Conservation (phyloP, 31 red algal species). For the Bonnemaisonia californica region DNA sequence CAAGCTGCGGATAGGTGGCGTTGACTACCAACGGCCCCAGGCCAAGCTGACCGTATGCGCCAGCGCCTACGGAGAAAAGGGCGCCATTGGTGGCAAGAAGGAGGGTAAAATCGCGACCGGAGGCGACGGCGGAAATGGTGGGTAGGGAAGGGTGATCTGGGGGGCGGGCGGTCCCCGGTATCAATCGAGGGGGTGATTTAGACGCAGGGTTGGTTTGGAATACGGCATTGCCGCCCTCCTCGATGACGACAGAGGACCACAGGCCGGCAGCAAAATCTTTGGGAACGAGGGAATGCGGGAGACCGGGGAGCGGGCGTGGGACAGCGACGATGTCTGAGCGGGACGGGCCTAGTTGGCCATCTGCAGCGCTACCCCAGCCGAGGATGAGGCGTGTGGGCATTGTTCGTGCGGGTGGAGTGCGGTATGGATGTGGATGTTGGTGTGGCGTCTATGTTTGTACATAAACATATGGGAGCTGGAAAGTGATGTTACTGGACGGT, state of each 20-base stretch:
- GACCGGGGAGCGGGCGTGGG: slow-evolving; percentile 22
- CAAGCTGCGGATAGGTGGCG: slow-evolving; percentile 32
- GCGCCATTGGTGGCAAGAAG: slow-evolving; percentile 47
- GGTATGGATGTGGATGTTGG: background rate
- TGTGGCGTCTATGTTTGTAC: too few relatives aligned
- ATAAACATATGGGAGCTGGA: too few relatives aligned
- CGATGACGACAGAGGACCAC: slow-evolving; percentile 56
- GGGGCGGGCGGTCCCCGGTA: slow-evolving; percentile 22
- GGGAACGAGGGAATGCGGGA: slow-evolving; percentile 15
- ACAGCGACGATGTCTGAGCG: slow-evolving; percentile 26
- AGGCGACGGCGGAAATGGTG: slow-evolving; percentile 34
- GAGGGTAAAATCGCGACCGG: slow-evolving; percentile 76
- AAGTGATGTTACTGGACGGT: too few relatives aligned
- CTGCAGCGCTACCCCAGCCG: slow-evolving; percentile 66
- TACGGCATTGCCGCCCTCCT: slow-evolving; percentile 33
- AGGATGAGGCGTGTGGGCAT: slow-evolving; percentile 46
- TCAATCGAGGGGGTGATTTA: slow-evolving; percentile 7
- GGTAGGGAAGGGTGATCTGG: slow-evolving; percentile 32
- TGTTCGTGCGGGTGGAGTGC: background rate
- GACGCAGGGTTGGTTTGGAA: slow-evolving; percentile 15
- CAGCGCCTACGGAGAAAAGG: slow-evolving; percentile 49
- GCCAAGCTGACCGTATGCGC: slow-evolving; percentile 76
- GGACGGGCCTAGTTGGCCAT: slow-evolving; percentile 67
- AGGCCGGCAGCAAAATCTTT: slow-evolving; percentile 42
- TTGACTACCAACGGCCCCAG: slow-evolving; percentile 31